Percentiles rank a stretch among this genome's conserved stretches.
Conservation (phyloP, 1,139 yeast genomes). For the Pichia sp. region DNA sequence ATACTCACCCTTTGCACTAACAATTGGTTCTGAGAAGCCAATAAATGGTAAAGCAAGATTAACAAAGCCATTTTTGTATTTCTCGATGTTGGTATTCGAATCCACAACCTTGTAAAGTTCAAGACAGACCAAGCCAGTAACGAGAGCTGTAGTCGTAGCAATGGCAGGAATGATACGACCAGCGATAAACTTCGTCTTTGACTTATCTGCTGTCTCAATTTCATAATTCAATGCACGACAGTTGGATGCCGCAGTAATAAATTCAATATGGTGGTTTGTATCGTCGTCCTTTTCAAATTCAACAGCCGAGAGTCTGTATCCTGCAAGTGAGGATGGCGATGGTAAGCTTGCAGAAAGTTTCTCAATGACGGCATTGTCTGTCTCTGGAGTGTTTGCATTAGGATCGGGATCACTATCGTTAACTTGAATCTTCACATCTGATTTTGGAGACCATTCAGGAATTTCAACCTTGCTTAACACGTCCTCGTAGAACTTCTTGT, state of each 20-base stretch:
- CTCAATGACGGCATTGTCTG: slow-evolving; percentile 51
- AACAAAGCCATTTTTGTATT: slow-evolving; percentile 89
- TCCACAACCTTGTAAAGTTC: slow-evolving; percentile 91
- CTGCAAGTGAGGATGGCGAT: slow-evolving; percentile 81
- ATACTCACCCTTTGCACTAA: slow-evolving; percentile 75
- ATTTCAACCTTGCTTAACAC: slow-evolving; percentile 51
- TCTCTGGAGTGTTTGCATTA: slow-evolving; percentile 36
- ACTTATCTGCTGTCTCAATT: slow-evolving; percentile 71
- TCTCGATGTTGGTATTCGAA: slow-evolving; percentile 64
- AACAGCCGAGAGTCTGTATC: slow-evolving; percentile 76
- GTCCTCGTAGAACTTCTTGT: slow-evolving; percentile 35
- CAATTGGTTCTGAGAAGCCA: slow-evolving; percentile 94
- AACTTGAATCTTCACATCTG: slow-evolving; percentile 77
- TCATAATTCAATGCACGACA: slow-evolving; percentile 90
- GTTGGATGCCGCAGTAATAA: slow-evolving; percentile 94
- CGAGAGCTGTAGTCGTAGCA: slow-evolving; percentile 96
- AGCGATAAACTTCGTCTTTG: slow-evolving; percentile 76
- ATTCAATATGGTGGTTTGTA: slow-evolving; percentile 90
- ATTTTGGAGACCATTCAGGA: slow-evolving; percentile 64
- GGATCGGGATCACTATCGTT: slow-evolving; percentile 87
- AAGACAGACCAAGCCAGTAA: slow-evolving; percentile 88
- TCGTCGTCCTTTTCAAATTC: slow-evolving; percentile 99
- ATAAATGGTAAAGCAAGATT: slow-evolving; percentile 93
- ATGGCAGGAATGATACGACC: slow-evolving; percentile 98
- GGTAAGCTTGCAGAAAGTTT: slow-evolving; percentile 74